Evolutionary conservation across 371 early-diverging fungal genomes (phyloP).

Genomic region (Gilbertella persicaria): DNA sequence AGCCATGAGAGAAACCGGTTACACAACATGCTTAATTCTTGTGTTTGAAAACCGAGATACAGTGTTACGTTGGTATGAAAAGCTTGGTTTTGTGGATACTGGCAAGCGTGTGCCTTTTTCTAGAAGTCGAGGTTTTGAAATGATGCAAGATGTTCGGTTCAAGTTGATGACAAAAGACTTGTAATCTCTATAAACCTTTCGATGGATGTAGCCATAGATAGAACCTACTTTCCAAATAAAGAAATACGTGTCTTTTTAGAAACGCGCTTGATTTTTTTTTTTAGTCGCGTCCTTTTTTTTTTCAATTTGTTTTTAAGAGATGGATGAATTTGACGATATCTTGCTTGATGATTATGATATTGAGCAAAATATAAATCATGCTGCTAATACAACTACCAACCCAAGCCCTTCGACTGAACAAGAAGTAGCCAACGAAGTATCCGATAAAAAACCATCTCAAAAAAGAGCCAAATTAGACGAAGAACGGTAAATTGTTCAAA

Average conservation of each 20-base stretch:
- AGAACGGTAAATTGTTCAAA: slow-evolving; percentile 8
- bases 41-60: slow-evolving; percentile 49
- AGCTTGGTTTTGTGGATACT: slow-evolving; percentile 49
- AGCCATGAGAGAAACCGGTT: slow-evolving; percentile 24
- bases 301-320: not conserved
- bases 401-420: not conserved
- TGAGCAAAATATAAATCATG: not conserved
- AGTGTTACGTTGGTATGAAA: slow-evolving; percentile 48
- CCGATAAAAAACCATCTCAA: not conserved
- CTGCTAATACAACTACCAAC: not conserved
- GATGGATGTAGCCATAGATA: too few species aligned
- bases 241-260: too few species aligned
- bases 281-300: slow-evolving; percentile 2
- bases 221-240: too few species aligned
- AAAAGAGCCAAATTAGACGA: slow-evolving; percentile 11
- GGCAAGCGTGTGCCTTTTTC: not conserved
- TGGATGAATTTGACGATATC: slow-evolving; percentile 18
- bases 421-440: not conserved
- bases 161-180: not conserved
- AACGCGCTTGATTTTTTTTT: not conserved
- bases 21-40: slow-evolving; percentile 31
- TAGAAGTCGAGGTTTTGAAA: not conserved
- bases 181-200: too few species aligned
- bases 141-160: not conserved
- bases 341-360: slow-evolving; percentile 16